A percentile compares a stretch with the other conserved stretches of the same genome.
Evolutionary conservation across 371 early-diverging fungal species (phyloP).

Genomic region (Globomyces sp.): DNA sequence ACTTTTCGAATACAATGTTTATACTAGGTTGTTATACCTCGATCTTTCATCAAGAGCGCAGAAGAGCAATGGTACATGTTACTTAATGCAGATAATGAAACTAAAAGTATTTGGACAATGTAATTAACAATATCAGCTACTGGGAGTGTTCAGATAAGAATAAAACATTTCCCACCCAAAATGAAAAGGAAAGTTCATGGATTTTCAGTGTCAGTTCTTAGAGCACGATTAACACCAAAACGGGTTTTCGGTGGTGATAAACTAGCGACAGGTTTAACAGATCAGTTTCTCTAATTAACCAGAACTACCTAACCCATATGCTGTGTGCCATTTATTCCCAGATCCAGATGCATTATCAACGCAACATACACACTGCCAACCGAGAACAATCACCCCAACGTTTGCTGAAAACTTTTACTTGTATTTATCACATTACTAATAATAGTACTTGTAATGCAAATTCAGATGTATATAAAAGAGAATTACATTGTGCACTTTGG

Average conservation of each 20-base stretch:
- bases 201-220: neutral
- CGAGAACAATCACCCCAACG: constrained; percentile 12
- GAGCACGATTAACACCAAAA: neutral
- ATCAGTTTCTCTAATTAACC: neutral
- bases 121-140: neutral
- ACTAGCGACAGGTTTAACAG: constrained; percentile 3
- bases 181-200: constrained; percentile 14
- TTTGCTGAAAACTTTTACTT: constrained; percentile 27
- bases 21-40: constrained; percentile 7
- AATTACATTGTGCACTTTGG: constrained; percentile 12
- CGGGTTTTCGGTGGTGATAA: neutral
- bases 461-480: neutral
- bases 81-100: constrained; percentile 13
- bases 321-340: constrained; percentile 28
- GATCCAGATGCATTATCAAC: constrained; percentile 31
- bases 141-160: constrained; percentile 19
- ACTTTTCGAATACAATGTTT: too few species aligned
- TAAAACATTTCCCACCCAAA: constrained; percentile 17
- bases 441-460: constrained; percentile 16
- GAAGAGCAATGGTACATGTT: constrained; percentile 15
- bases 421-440: constrained; percentile 14
- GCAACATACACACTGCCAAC: constrained; percentile 21
- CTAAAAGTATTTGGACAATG: neutral
- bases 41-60: neutral
- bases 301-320: constrained; percentile 17